Evolutionary conservation across 345 rosid species (phyloP).

Genomic region (Garcia nutans): DNA sequence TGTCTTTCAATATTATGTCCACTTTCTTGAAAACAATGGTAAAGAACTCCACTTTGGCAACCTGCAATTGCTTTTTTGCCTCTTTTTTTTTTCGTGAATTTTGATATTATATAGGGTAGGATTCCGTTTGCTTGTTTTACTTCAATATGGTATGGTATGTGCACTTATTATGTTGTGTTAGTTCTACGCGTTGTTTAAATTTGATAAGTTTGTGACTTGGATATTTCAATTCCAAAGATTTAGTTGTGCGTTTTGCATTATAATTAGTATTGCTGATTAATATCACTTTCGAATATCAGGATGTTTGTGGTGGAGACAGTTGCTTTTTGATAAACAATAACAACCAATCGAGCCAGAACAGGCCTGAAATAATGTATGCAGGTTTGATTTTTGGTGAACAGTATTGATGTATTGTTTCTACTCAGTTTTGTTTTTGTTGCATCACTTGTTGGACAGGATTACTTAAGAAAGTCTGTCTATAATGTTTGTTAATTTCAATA

Average conservation of each 20-base stretch:
- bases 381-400: constrained; percentile 15
- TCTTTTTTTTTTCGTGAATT: neutral
- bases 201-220: neutral
- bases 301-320: constrained; percentile 66
- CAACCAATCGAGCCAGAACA: constrained; percentile 31
- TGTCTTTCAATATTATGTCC: neutral
- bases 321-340: constrained; percentile 66
- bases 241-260: constrained; percentile 2
- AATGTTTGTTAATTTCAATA: neutral
- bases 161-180: neutral
- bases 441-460: neutral
- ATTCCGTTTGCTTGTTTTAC: neutral
- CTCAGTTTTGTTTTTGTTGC: neutral
- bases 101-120: neutral
- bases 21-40: neutral
- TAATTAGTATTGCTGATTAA: constrained; percentile 13
- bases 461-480: neutral
- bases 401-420: constrained; percentile 13
- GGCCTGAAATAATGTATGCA: constrained; percentile 74
- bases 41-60: neutral
- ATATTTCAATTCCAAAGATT: neutral
- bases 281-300: constrained; percentile 47
- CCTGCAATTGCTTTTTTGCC: neutral
- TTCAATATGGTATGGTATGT: neutral
- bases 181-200: neutral